Percentiles rank a stretch among this genome's conserved stretches.
Evolutionary conservation across 495 filamentous ascomycete genomes (phyloP).

Genomic region (Lophium mytilinum): DNA sequence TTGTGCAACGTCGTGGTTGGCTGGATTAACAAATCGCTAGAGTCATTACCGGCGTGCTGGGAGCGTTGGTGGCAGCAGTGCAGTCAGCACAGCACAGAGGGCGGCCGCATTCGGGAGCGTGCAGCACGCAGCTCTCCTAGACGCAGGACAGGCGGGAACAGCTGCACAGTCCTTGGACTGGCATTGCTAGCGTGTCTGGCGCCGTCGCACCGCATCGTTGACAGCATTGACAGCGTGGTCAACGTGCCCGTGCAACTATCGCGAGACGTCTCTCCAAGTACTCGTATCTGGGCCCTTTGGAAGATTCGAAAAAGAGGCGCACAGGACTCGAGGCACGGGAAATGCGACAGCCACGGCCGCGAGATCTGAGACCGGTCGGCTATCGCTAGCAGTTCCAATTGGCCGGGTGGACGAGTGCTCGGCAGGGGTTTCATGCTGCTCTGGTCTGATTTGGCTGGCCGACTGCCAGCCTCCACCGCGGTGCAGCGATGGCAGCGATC

Average conservation of each 20-base stretch:
- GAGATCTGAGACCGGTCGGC: background rate
- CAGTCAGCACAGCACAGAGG: background rate
- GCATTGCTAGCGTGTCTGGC: background rate
- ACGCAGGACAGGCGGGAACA: too few species aligned
- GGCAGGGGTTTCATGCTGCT: background rate
- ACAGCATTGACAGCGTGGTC: background rate
- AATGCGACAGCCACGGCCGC: background rate
- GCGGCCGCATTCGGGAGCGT: background rate
- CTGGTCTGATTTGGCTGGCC: background rate
- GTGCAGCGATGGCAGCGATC: too few species aligned
- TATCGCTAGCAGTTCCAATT: background rate
- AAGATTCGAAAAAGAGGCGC: too few species aligned
- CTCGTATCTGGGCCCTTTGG: too few species aligned
- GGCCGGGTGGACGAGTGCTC: background rate
- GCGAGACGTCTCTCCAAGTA: background rate
- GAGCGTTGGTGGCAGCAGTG: background rate
- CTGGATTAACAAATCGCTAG: background rate
- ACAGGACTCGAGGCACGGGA: too few species aligned
- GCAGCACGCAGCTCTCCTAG: background rate
- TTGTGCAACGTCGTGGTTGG: background rate
- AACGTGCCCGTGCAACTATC: background rate
- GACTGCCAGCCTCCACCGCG: too few species aligned
- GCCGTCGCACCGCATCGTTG: background rate
- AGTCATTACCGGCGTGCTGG: background rate
- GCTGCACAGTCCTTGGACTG: too few species aligned